phyloP scores from a whole-genome alignment of 2,329 filamentous ascomycete genomes.

The Neofusicoccum ribis region DNA sequence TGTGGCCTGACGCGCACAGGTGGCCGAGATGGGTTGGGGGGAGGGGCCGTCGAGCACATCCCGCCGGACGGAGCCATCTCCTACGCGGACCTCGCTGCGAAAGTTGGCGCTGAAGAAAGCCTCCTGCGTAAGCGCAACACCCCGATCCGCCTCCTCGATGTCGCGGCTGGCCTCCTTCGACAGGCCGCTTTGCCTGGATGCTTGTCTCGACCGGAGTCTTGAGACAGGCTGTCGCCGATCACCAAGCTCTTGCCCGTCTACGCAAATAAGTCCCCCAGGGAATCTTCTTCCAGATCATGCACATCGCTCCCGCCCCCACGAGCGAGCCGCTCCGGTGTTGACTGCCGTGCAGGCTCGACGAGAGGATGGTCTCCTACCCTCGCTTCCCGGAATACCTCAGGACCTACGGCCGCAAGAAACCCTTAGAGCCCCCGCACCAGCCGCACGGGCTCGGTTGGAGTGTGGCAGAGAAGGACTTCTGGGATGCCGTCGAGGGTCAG shows the following conservation, averaged over 20 bases:
- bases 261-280: constrained; percentile 2
- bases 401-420: constrained; percentile 16
- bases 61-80: background rate
- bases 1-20: background rate
- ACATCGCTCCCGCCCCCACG: no score
- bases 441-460: constrained; percentile 11
- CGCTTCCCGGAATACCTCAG: constrained; percentile 7
- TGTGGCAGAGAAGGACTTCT: constrained; percentile 7
- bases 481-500: constrained; percentile 5
- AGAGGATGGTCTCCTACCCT: background rate
- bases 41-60: constrained; percentile 10
- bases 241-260: constrained; percentile 15
- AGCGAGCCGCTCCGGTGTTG: background rate
- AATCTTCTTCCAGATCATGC: constrained; percentile 15
- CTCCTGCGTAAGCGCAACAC: constrained; percentile 2
- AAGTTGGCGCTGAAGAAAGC: constrained; percentile 10
- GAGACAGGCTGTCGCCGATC: background rate
- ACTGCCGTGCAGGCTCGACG: background rate
- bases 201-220: constrained; percentile 14
- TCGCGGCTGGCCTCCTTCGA: background rate
- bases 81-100: constrained; percentile 7
- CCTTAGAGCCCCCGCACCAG: constrained; percentile 8
- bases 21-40: constrained; percentile 18
- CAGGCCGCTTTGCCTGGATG: constrained; percentile 15
- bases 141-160: background rate